Conservation (phyloP, 208 protist species). For the Wallacemonas rigidus region DNA sequence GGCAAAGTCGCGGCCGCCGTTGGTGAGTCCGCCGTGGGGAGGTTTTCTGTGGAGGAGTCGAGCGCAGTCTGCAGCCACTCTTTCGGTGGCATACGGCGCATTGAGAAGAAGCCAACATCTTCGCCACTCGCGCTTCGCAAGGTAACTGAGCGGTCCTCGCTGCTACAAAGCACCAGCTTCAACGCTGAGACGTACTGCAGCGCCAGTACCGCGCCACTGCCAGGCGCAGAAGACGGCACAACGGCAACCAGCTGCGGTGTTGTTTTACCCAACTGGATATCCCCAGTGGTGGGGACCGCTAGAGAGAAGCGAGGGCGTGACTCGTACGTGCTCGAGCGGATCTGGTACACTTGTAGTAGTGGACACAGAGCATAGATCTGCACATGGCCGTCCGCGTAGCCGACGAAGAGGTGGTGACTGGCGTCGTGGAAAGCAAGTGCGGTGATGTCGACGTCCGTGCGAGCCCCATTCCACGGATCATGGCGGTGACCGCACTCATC, state of each 20-base stretch:
- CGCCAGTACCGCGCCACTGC: background rate
- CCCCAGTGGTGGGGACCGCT: background rate
- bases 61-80: slow-evolving; percentile 17
- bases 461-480: slow-evolving; percentile 11
- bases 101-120: slow-evolving; percentile 40
- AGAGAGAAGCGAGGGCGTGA: slow-evolving; percentile 26
- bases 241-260: slow-evolving; percentile 5
- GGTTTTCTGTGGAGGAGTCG: background rate
- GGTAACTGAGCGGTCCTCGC: slow-evolving; percentile 54
- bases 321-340: slow-evolving; percentile 41
- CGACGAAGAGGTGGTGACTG: slow-evolving; percentile 69
- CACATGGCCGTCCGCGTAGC: slow-evolving; percentile 48
- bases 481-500: background rate
- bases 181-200: slow-evolving; percentile 45
- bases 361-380: slow-evolving; percentile 58
- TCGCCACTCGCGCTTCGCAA: slow-evolving; percentile 41
- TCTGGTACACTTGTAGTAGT: slow-evolving; percentile 43
- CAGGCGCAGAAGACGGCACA: background rate
- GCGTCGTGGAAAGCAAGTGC: slow-evolving; percentile 50
- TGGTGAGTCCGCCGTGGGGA: background rate
- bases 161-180: slow-evolving; percentile 43
- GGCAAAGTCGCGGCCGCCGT: background rate
- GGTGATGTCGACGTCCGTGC: slow-evolving; percentile 29
- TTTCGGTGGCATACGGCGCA: slow-evolving; percentile 37
- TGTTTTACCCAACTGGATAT: background rate